Percentiles rank a stretch among this genome's conserved stretches.
phyloP scores from a whole-genome alignment of 768 basidiomycete genomes.

The Grammothele lineata region DNA sequence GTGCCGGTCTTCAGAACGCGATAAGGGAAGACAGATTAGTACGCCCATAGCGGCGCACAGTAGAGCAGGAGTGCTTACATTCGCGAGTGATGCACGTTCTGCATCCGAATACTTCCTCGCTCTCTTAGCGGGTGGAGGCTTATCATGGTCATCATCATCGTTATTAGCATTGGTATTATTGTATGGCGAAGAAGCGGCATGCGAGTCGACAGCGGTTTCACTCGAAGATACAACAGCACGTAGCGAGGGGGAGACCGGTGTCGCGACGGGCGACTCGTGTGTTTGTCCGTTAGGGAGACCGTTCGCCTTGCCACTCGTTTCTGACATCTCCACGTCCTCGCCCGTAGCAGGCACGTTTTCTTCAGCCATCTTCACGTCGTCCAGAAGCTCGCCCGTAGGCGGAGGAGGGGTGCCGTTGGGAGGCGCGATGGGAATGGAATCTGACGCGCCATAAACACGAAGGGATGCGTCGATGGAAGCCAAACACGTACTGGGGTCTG shows the following conservation, averaged over 20 bases:
- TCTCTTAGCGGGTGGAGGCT: constrained; percentile 81
- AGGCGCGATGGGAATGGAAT: constrained; percentile 39
- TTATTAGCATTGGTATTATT: constrained; percentile 27
- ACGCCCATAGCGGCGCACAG: constrained; percentile 49
- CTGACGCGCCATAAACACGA: constrained; percentile 32
- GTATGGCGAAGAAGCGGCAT: constrained; percentile 25
- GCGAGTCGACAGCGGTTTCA: constrained; percentile 27
- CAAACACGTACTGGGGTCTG: constrained; percentile 45
- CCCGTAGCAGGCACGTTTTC: constrained; percentile 17
- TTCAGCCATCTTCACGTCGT: constrained; percentile 61
- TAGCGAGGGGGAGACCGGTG: constrained; percentile 21
- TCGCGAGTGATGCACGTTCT: constrained; percentile 66
- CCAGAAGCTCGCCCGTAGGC: constrained; percentile 38
- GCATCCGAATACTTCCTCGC: constrained; percentile 73
- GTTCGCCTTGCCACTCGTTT: constrained; percentile 22
- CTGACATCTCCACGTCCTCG: constrained; percentile 22
- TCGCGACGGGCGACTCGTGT: constrained; percentile 19
- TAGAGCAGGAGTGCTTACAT: constrained; percentile 54
- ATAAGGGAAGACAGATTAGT: constrained; percentile 39
- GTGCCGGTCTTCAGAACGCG: constrained; percentile 59
- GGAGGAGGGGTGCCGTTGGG: constrained; percentile 45
- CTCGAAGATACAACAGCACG: constrained; percentile 27
- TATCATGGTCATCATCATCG: constrained; percentile 49
- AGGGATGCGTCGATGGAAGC: constrained; percentile 17
- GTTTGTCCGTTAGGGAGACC: constrained; percentile 24